Evolutionary conservation across 306 rosid species (phyloP), one percentile per base, ranked within the genome.

Genomic region (Pterocarpus macrocarpus): DNA sequence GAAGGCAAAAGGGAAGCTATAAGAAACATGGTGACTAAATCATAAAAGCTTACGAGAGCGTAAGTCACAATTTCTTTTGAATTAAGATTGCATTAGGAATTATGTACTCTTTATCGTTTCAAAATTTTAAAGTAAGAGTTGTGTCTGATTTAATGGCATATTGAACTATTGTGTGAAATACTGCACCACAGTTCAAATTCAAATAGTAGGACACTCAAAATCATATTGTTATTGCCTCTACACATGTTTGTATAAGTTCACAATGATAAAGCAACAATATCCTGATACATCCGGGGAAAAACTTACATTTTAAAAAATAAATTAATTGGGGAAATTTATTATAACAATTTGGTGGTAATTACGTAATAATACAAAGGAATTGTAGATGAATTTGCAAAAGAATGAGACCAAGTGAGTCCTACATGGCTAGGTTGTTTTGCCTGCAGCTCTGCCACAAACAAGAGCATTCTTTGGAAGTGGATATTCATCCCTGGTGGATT

Each of bases 401-500:
- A 89, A 88, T 87, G 74, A 35, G 69, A 83, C 67, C 8, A 44
- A 64, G 4, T 1, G 2, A 50, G 80, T 62, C 5, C 66, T 22
- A 28, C 10, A 65, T 35, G 32, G 33, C 32, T 57, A 63, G 0
- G 85, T 87, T 71, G 76, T 65, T 83, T 64, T 90, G n/a, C 90
- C 91, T 3, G 71, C 58, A 52, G 95, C 98, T 83, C 79, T 88
- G 72, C 99, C 99, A 80, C 99, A 95, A 9, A 90, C 94, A 75
- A 95, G 91, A 77, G 99, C 98, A 90, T 95, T 93, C 75, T 76
- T 86, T 49, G 99, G 99, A 88, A 95, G 82, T 15, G 89, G 89
- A 73, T 86, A 93, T 82, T 95, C 99, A 73, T 95, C 97, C 13
- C 99, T 90, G 0, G 79, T 1, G 0, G 99, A 91, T 69, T 44